Percentiles rank a stretch among this genome's conserved stretches.
phyloP scores from a whole-genome alignment of 179 eudicot species.

The Beta corolliflora region DNA sequence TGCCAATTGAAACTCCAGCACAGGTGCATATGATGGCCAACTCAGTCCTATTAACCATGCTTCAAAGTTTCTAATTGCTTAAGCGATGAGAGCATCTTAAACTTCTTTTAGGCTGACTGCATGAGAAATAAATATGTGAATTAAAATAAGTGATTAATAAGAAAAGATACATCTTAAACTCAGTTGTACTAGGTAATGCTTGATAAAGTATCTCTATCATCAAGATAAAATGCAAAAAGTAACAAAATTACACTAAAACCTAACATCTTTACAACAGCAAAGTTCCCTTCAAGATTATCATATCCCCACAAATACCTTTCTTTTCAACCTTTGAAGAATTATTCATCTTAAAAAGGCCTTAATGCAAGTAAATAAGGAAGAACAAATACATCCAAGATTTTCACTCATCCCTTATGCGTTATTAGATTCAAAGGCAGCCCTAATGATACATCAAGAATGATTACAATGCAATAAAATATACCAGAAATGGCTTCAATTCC shows the following conservation, averaged over 20 bases:
- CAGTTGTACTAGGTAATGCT: background rate
- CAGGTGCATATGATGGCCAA: constrained; percentile 66
- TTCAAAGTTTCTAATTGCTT: constrained; percentile 35
- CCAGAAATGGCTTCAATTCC: background rate
- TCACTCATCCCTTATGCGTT: background rate
- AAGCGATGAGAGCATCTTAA: constrained; percentile 59
- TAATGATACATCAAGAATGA: background rate
- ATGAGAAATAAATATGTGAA: constrained; percentile 12
- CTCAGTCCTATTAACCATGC: constrained; percentile 53
- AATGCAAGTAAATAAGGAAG: background rate
- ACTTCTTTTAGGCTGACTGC: constrained; percentile 25
- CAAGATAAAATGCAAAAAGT: background rate
- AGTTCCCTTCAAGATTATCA: background rate
- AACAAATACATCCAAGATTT: background rate
- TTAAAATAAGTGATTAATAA: background rate
- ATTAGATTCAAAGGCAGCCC: background rate
- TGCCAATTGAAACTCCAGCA: constrained; percentile 68
- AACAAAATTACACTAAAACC: background rate
- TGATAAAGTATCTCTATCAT: background rate
- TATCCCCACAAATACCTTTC: background rate
- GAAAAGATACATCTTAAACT: background rate
- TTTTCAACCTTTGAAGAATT: background rate
- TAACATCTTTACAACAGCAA: background rate
- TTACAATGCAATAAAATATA: background rate
- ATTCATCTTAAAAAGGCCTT: background rate